Base-by-base conservation (phyloP, 345 rosid species). In the Rhizophora mangle region DNA sequence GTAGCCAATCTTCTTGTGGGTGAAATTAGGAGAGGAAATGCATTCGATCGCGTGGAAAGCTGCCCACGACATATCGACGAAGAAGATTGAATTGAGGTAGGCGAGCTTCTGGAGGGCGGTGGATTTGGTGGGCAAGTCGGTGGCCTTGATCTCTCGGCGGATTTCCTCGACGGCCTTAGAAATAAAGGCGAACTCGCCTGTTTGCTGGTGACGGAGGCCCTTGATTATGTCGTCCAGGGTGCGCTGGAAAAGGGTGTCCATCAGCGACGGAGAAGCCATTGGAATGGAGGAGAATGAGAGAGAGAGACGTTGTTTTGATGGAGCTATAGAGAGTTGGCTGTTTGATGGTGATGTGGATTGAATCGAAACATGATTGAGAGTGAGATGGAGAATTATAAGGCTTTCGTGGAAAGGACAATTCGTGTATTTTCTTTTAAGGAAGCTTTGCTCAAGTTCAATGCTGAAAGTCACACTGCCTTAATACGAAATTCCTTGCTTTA, bases 181-280 rank as follows among this genome's bases (percentile, higher is more conserved):
- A 31, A 95, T 81, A 80, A 87, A 85, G 51, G 75, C 51, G 36
- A 90, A 81, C 27, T 88, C 93, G 37, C 75, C 81, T 68, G 86
- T 78, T 51, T 79, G 71, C 7, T 85, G 96, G 61, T 84, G 89
- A 39, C 98, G 91, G 34, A 88, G 74, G 43, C 86, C 88, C 81
- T 88, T 95, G 83, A 95, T 95, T 5, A 95, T 82, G 74, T 95
- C 94, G 62, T 90, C 99, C 57, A 92, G 82, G 64, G 79, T 84
- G 39, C 99, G 93, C 70, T 95, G 99, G 80, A 95, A 95, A 31
- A 95, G 85, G 72, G 79, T 74, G 64, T 90, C 98, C 89, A 92
- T 90, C 9, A 95, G 81, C n/a, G 98, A 88, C 68, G 83, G 68
- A 0, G 87, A 79, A 61, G 91, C 84, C 97, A 89, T 88, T 66